Evolutionary conservation across 441 rosid genomes (phyloP).

Genomic region (Capsella rubella): DNA sequence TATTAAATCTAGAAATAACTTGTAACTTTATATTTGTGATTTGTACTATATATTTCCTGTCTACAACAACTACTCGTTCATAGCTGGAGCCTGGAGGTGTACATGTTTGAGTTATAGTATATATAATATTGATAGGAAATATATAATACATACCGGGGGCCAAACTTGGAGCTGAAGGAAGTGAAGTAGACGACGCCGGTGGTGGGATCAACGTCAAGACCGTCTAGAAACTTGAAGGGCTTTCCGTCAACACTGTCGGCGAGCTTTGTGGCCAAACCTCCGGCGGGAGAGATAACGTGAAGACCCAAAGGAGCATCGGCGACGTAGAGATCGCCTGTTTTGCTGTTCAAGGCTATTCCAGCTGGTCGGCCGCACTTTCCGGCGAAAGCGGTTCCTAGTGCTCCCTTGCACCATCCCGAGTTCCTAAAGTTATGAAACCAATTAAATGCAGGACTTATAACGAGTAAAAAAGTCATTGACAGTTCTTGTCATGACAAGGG

Average conservation of each 20-base stretch:
- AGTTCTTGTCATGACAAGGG: neutral
- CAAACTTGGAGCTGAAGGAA: conserved; percentile 42
- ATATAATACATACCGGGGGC: conserved; percentile 16
- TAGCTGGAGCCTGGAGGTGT: too few relatives aligned
- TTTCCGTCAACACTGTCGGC: conserved; percentile 48
- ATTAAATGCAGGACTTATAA: neutral
- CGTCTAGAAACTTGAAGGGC: conserved; percentile 43
- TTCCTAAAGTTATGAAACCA: conserved; percentile 38
- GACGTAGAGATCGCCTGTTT: conserved; percentile 45
- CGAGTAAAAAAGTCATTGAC: neutral
- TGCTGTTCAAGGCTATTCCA: conserved; percentile 41
- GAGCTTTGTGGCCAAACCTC: conserved; percentile 46
- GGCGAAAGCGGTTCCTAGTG: conserved; percentile 29
- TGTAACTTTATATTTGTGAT: neutral
- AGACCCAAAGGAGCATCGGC: conserved; percentile 52
- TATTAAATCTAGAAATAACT: neutral
- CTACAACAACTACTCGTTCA: neutral
- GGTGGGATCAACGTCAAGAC: conserved; percentile 49
- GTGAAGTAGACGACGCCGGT: conserved; percentile 48
- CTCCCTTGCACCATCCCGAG: conserved; percentile 45
- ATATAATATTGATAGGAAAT: neutral
- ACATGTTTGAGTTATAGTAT: neutral
- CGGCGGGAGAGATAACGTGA: conserved; percentile 39
- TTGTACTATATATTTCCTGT: neutral
- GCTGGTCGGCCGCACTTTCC: conserved; percentile 51